Base-by-base conservation (phyloP, 192 early-diverging fungal species). In the Pilaira anomala region DNA sequence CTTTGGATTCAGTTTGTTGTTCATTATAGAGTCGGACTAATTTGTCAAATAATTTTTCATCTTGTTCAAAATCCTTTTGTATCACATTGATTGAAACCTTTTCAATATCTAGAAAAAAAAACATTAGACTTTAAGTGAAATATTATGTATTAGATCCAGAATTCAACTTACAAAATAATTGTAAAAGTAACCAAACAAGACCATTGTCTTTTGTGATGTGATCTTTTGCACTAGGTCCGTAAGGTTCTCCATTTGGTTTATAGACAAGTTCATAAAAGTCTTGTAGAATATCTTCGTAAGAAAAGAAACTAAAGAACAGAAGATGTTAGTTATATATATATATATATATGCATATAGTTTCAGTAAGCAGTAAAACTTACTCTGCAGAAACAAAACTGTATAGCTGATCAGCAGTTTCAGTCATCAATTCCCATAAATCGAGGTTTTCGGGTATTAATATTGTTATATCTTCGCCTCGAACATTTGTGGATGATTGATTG, bases 11-110 rank as follows among this genome's bases (percentile, higher is more conserved):
- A 26, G 86, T 84, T 64, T 92, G 90, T 45, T 82, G 77, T 52
- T 88, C 87, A 69, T 90, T 88, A 64, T 89, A 92, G 67, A 92
- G 76, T 26, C 73, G 76, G 39, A 88, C 77, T 48, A 92, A 67
- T 67, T 87, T 85, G 33, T 80, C 80, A 72, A 92, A 83, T 60
- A 90, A 76, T 13, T 83, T 82, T 66, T 92, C 90, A 52, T 89
- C 88, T 21, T 77, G 75, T 12, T 76, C 77, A 68, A 89, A 79
- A 49, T 92, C 90, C 21, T 77, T 76, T n/a, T 80, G 67, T 42
- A 90, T 70, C 13, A 84, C 77, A 19, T 80, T 83, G 4, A 75
- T 68, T 3, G 79, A 75, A 39, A 88, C 78, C 54, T 80, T 82
- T 19, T 91, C 89, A 28, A 90, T 85, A 55, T 87, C 78, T 71